Evolutionary conservation across 129 eudicot species (phyloP).

Genomic region (Flaveria ramosissima): DNA sequence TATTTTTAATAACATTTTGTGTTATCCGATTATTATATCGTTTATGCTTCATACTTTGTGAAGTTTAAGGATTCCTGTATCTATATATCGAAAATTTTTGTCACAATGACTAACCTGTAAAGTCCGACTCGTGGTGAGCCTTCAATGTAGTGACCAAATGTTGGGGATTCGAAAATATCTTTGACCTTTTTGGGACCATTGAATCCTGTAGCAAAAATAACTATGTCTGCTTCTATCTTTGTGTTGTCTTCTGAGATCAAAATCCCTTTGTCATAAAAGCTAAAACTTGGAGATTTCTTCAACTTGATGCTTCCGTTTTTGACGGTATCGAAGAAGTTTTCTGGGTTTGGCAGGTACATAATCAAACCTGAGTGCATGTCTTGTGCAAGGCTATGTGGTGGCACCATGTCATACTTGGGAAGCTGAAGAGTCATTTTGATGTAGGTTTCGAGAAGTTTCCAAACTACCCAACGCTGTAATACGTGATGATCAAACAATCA

Average conservation of each 20-base stretch:
- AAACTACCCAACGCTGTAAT: conserved; percentile 52
- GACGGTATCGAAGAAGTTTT: not conserved
- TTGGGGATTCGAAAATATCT: conserved; percentile 42
- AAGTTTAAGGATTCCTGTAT: no score
- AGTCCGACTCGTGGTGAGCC: conserved; percentile 47
- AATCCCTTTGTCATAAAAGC: conserved; percentile 55
- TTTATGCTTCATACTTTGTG: no score
- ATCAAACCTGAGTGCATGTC: conserved; percentile 8
- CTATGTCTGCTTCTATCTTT: conserved; percentile 42
- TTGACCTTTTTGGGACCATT: conserved; percentile 49
- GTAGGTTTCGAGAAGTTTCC: conserved; percentile 48
- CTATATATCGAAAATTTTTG: not conserved
- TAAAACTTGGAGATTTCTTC: conserved; percentile 32
- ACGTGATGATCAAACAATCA: not conserved
- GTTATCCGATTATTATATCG: no score
- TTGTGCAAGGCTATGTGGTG: conserved; percentile 6
- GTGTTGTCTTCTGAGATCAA: conserved; percentile 35
- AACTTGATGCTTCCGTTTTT: conserved; percentile 50
- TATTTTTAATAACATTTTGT: no score
- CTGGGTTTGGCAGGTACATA: conserved; percentile 5
- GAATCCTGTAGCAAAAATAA: conserved; percentile 62
- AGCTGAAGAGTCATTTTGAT: conserved; percentile 38
- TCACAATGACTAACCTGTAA: conserved; percentile 43
- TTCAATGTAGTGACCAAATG: conserved; percentile 38
- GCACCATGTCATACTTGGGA: conserved; percentile 45